Base-by-base conservation (phyloP, 495 filamentous ascomycete species). In the Penicillium coprophilum region DNA sequence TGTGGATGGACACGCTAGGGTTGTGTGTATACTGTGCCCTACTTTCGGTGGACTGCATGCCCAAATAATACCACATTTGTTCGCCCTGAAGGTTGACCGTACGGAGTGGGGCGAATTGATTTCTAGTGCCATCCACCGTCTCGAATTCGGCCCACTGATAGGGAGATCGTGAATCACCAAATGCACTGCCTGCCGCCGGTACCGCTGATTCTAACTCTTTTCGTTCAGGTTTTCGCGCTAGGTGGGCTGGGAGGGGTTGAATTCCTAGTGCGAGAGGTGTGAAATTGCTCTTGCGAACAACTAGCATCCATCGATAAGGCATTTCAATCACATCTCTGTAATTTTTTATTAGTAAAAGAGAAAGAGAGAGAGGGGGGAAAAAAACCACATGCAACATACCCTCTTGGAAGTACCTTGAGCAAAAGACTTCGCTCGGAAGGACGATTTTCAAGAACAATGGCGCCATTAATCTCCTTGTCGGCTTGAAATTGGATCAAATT, bases 11-110 rank as follows among this genome's bases (percentile, higher is more conserved):
- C 45, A 81, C 85, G 38, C 73, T 73, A 57, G 80, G 84, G 76
- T 95, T 87, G 60, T 94, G 88, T 28, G 94, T 96, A 77, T 91
- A 98, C 66, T 96, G 89, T 43, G 90, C 87, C 72, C 87, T 92
- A 64, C 91, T 88, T 67, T 98, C 94, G 19, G 94, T 97, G 44
- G 93, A 97, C 46, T 79, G 83, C 64, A 84, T 82, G 17, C 89
- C 90, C 59, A 98, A 80, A 70, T 97, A 98, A 72, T 89, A 84
- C 93, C 92, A 98, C 53, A 96, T 71, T 61, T 88, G 85, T 54
- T 91, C 83, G 10, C 82, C 77, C 57, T 71, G 65, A 19, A 96
- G 63, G 62, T 93, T 83, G 48, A 94, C 77, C 63, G 80, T 78
- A 55, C 73, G 72, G 73, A 88, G 77, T 74, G 72, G 72, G 70